Evolutionary conservation across 306 rosid species (phyloP).

Genomic region (Vicia faba): DNA sequence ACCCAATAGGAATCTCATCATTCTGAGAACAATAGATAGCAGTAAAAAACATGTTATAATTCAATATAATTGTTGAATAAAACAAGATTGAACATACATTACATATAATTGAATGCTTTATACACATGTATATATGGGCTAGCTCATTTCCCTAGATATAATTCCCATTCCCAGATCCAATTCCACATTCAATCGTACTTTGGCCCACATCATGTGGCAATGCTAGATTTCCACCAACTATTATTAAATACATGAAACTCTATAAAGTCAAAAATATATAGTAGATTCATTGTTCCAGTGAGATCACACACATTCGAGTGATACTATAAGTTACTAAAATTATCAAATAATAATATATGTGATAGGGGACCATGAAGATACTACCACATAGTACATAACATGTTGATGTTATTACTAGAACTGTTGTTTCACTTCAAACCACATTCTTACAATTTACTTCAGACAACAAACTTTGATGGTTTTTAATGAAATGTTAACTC

Average conservation of each 20-base stretch:
- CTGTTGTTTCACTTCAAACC: constrained; percentile 25
- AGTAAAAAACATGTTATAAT: constrained; percentile 1
- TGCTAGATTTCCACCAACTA: constrained; percentile 41
- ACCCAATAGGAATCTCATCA: constrained; percentile 60
- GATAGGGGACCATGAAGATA: constrained; percentile 30
- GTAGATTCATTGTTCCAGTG: constrained; percentile 25
- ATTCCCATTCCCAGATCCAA: constrained; percentile 38
- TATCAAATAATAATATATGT: constrained; percentile 27
- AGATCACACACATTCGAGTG: constrained; percentile 1
- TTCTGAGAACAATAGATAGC: constrained; percentile 45
- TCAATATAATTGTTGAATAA: too few relatives aligned
- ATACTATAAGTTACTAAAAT: constrained; percentile 24
- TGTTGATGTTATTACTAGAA: constrained; percentile 30
- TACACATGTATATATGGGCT: not conserved
- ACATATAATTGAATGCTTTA: constrained; percentile 30
- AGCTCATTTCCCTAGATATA: constrained; percentile 37
- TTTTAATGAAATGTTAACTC: constrained; percentile 45
- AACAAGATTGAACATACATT: not conserved
- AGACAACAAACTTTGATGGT: constrained; percentile 42
- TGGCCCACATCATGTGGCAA: constrained; percentile 59
- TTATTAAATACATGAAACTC: constrained; percentile 25
- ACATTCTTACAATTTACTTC: constrained; percentile 41
- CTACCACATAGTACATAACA: constrained; percentile 29
- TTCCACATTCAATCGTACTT: constrained; percentile 33
- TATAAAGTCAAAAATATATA: constrained; percentile 15